These are phyloP conservation scores for Pythium monospermum DNA, from an alignment of 352 stramenopile genomes.

Conservation along the genomic window DNA sequence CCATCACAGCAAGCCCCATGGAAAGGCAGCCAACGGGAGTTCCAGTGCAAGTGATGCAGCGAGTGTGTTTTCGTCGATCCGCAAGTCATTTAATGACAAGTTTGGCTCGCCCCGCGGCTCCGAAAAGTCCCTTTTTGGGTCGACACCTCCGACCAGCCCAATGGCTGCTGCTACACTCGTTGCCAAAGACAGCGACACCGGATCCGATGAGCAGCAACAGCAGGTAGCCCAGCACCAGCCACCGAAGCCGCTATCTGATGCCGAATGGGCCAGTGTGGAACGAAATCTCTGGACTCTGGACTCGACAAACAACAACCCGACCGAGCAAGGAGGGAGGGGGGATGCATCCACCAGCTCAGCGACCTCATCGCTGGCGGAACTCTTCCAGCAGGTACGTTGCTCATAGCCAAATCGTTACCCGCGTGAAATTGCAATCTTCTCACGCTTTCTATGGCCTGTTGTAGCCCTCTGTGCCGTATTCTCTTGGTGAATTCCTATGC, in stretches of 20 bases:
- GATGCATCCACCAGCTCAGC: not conserved
- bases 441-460: not conserved
- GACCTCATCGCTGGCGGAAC: not conserved
- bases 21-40: too few relatives aligned
- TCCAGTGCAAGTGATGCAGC: too few relatives aligned
- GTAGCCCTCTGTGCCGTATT: slow-evolving; percentile 4
- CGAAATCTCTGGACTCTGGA: slow-evolving; percentile 1
- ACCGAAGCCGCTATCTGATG: not conserved
- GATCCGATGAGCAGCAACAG: too few relatives aligned
- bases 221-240: too few relatives aligned
- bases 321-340: not conserved
- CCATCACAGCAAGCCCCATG: not conserved
- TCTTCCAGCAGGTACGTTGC: slow-evolving; percentile 9
- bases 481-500: slow-evolving; percentile 10
- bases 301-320: slow-evolving; percentile 11
- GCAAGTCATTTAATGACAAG: slow-evolving; percentile 22
- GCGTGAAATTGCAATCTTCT: too few relatives aligned
- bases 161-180: slow-evolving; percentile 1
- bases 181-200: not conserved
- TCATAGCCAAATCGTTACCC: too few relatives aligned
- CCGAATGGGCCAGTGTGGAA: slow-evolving; percentile 5
- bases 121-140: not conserved
- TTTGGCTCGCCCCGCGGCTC: slow-evolving; percentile 14
- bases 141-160: slow-evolving; percentile 7
- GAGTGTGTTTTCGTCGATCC: slow-evolving; percentile 20